Evolutionary conservation across 2,329 filamentous ascomycete species (phyloP).

Genomic region (Hypoxylon sp.): DNA sequence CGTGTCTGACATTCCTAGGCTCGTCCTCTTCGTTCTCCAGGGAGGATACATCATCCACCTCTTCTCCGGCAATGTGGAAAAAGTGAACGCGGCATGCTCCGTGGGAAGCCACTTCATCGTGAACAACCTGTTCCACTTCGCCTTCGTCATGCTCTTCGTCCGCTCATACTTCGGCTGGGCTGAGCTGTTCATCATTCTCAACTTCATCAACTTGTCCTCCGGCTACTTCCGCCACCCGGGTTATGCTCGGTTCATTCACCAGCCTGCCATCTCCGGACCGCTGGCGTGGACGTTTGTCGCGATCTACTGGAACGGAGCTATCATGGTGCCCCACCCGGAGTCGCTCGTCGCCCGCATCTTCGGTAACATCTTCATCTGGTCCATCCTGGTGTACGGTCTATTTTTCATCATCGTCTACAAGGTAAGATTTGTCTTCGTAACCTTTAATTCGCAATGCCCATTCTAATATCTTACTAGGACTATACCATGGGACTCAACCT

Average conservation of each 20-base stretch:
- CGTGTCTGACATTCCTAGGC: conserved; percentile 58
- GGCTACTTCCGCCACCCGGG: conserved; percentile 85
- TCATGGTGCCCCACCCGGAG: conserved; percentile 77
- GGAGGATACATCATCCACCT: conserved; percentile 80
- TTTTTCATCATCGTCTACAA: conserved; percentile 82
- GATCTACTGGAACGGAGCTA: conserved; percentile 89
- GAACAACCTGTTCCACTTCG: conserved; percentile 85
- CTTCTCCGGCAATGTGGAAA: conserved; percentile 73
- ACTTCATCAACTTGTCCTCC: conserved; percentile 82
- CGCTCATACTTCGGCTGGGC: conserved; percentile 79
- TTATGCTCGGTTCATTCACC: conserved; percentile 79
- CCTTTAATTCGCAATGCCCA: conserved; percentile 8
- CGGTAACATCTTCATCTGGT: conserved; percentile 90
- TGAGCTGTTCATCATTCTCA: conserved; percentile 80
- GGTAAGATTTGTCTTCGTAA: conserved; percentile 56
- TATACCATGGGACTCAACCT: conserved; percentile 84
- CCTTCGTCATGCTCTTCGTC: conserved; percentile 86
- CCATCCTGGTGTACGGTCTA: conserved; percentile 78
- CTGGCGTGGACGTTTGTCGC: conserved; percentile 88
- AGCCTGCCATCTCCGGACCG: conserved; percentile 79
- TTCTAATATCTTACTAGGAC: conserved; percentile 57
- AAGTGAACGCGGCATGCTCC: conserved; percentile 76
- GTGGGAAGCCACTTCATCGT: conserved; percentile 87
- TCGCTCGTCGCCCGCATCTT: conserved; percentile 79
- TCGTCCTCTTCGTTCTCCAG: conserved; percentile 80